phyloP scores from a whole-genome alignment of 192 early-diverging fungal genomes.

The Mortierella hygrophila region DNA sequence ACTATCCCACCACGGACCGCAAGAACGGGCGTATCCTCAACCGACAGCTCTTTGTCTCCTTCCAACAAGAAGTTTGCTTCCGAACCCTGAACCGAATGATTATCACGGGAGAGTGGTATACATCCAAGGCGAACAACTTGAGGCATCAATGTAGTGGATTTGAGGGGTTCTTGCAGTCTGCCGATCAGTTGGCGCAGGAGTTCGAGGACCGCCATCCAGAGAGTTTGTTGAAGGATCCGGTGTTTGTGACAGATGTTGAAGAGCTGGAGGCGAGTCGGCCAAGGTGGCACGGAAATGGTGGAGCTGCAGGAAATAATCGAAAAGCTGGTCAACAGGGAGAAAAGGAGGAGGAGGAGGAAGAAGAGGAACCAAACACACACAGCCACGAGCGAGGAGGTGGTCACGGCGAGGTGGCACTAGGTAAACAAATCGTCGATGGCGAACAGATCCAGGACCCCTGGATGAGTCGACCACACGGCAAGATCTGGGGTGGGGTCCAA shows the following conservation, averaged over 20 bases:
- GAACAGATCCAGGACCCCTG: constrained; percentile 25
- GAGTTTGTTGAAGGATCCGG: constrained; percentile 28
- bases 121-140: constrained; percentile 59
- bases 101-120: constrained; percentile 62
- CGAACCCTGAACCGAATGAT: constrained; percentile 61
- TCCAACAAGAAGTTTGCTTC: constrained; percentile 67
- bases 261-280: not conserved
- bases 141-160: constrained; percentile 55
- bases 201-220: constrained; percentile 34
- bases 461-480: constrained; percentile 35
- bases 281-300: not conserved
- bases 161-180: constrained; percentile 41
- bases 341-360: not conserved
- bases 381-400: not conserved
- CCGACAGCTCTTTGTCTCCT: constrained; percentile 68
- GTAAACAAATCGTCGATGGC: constrained; percentile 17
- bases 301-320: not conserved
- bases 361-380: not conserved
- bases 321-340: not conserved
- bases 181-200: constrained; percentile 42
- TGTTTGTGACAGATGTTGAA: constrained; percentile 30
- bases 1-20: constrained; percentile 65
- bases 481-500: constrained; percentile 38
- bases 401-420: not conserved
- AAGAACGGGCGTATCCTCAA: constrained; percentile 66